phyloP scores from a whole-genome alignment of 805 yeast species.

The Starmera quercuum region DNA sequence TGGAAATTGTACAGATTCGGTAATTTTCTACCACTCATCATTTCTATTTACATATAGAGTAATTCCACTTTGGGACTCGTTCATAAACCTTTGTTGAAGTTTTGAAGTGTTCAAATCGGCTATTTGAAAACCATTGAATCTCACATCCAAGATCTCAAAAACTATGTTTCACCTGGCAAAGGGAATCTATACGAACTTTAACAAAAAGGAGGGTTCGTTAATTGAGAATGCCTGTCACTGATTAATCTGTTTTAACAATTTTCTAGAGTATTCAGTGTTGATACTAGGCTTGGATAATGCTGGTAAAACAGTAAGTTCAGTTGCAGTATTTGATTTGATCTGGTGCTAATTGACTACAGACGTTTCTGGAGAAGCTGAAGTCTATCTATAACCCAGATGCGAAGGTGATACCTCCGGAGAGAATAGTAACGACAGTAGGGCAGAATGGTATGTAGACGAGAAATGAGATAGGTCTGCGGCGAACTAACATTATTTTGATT shows the following conservation, averaged over 20 bases:
- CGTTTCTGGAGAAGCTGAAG: constrained; percentile 62
- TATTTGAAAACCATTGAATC: no score
- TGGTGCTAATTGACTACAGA: constrained; percentile 18
- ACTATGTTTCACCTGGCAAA: constrained; percentile 62
- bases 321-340: constrained; percentile 11
- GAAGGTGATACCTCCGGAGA: constrained; percentile 40
- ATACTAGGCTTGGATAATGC: constrained; percentile 93
- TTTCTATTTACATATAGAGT: no score
- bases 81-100: no score
- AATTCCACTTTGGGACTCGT: no score
- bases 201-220: constrained; percentile 42
- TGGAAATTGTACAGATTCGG: no score
- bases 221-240: neutral
- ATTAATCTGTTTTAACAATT: no score
- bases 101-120: no score
- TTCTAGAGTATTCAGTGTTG: constrained; percentile 58
- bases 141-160: no score
- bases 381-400: constrained; percentile 40
- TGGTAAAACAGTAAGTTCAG: constrained; percentile 64
- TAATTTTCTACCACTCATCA: no score
- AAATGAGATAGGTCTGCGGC: no score
- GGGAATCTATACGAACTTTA: constrained; percentile 52
- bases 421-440: constrained; percentile 90
- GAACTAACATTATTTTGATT: neutral
- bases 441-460: constrained; percentile 59